Percentiles rank a stretch among this genome's conserved stretches.
These are phyloP conservation scores for Hericium alpestre DNA, from an alignment of 768 basidiomycete genomes.

Conservation along the genomic window DNA sequence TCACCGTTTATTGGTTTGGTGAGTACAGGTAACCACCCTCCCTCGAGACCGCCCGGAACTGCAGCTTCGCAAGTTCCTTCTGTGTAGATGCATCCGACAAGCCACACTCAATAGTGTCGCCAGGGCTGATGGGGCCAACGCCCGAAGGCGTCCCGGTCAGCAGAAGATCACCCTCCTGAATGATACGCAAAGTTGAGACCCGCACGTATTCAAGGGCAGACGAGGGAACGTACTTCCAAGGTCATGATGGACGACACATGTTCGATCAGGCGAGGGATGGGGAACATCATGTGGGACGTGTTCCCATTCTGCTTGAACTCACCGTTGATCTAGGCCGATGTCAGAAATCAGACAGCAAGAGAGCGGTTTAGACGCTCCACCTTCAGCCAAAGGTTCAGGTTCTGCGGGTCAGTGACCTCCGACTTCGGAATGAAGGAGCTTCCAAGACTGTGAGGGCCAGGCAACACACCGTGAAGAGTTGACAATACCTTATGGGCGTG, in stretches of 20 bases:
- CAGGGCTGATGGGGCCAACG: slow-evolving; percentile 66
- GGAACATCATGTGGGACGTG: slow-evolving; percentile 87
- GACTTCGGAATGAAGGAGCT: slow-evolving; percentile 78
- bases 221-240: slow-evolving; percentile 52
- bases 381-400: slow-evolving; percentile 69
- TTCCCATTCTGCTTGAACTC: slow-evolving; percentile 73
- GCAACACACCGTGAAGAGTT: neutral
- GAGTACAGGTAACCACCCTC: slow-evolving; percentile 58
- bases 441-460: neutral
- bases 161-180: slow-evolving; percentile 82
- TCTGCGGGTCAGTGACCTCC: slow-evolving; percentile 56
- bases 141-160: slow-evolving; percentile 89
- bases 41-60: slow-evolving; percentile 57
- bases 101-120: slow-evolving; percentile 70
- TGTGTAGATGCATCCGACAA: slow-evolving; percentile 43
- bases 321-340: slow-evolving; percentile 61
- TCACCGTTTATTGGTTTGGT: no score
- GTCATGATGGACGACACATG: slow-evolving; percentile 95
- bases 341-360: neutral
- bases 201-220: neutral
- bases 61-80: slow-evolving; percentile 47
- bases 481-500: slow-evolving; percentile 71
- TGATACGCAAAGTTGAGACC: neutral
- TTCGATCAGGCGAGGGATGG: slow-evolving; percentile 76
- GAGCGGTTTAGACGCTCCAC: slow-evolving; percentile 23